Evolutionary conservation across 352 stramenopile species (phyloP), one percentile per base, ranked within the genome.

Genomic region (Globisporangium alternatum): DNA sequence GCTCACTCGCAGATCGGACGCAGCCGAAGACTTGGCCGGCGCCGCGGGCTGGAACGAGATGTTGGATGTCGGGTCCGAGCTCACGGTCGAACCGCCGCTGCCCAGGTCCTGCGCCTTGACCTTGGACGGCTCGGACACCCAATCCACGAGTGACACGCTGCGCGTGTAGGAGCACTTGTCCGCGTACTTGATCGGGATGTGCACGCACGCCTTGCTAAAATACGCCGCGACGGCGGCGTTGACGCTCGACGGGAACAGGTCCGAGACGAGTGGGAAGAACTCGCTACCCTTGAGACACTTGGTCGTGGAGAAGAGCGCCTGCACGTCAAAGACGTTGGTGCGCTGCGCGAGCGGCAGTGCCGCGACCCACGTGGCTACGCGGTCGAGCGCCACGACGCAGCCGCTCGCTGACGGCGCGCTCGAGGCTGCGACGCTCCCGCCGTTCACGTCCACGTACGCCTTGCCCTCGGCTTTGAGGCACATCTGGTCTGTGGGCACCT

Each of bases 401-500:
- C 78, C 81, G n/a, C 73, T 86, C 8, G 66, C 39, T 0, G 68
- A 72, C 25, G 57, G 70, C 21, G 72, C 60, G 28, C 52, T 68
- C 33, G 60, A 59, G 5, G 70, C 60, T 15, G 65, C 60, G 31
- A 85, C 65, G 1, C 58, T 64, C 47, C 66, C 69, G 19, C 62
- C 66, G 33, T 74, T 71, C 35, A 74, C 76, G 61, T 88, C 70
- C 2, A 52, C 75, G 68, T 87, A 87, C 19, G 65, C 43, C 31
- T 83, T 61, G 19, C 77, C 77, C 31, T 90, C 81, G 13, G 78
- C 77, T 12, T 72, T 67, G 10, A 77, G 55, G 51, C 78, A 90
- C 55, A 82, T 80, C 39, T 88, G 75, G 57, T 81, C 69, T 0
- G 68, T 81, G 8, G 81, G 81, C 2, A 90, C 70, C 56, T 84